Evolutionary conservation across 2,329 filamentous ascomycete genomes (phyloP), one percentile per base, ranked within the genome.

Genomic region (Diaporthe aspalathi): DNA sequence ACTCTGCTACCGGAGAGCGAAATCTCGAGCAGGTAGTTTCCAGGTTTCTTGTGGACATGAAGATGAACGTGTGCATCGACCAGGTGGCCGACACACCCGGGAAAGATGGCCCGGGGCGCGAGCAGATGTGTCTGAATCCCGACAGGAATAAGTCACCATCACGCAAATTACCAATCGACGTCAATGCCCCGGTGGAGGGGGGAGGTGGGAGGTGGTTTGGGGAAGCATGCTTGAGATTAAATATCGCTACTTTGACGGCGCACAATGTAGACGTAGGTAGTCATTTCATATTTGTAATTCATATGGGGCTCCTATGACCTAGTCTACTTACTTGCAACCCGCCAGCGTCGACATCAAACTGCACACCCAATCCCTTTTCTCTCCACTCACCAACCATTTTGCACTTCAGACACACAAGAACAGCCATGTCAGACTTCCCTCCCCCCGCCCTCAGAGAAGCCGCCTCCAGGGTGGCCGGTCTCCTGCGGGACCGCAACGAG

Each of bases 401-500:
- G 5, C 16, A 22, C 38, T 5, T n/a, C 52, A n/a, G n/a, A 38
- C 12, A 11, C 20, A 2, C 12, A 20, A 56, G 5, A 47, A 11
- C 35, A 16, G 32, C 17, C 29, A 68, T 71, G 71, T 57, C 71
- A 24, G 71, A 67, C 5, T 73, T 71, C n/a, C 71, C 71, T 22
- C 71, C 71, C 22, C 68, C 50, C 14, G 68, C 65, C 24, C 68
- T 73, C 16, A 49, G 49, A 50, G 62, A 71, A 47, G 71, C 68
- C 35, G 80, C 85, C 14, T 75, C 78, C 40, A 85, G 89, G 79
- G 83, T 91, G 32, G 83, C 85, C 3, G 76, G 79, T 2, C 83
- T 90, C 49, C 83, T 91, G 49, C 87, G 86, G 74, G 81, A 86
- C 53, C 84, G 84, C 68, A 83, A 85, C 72, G 86, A 90, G 76